These are phyloP conservation scores for Paramecium primaurelia DNA, from an alignment of 73 alveolate species.

Conservation along the genomic window DNA sequence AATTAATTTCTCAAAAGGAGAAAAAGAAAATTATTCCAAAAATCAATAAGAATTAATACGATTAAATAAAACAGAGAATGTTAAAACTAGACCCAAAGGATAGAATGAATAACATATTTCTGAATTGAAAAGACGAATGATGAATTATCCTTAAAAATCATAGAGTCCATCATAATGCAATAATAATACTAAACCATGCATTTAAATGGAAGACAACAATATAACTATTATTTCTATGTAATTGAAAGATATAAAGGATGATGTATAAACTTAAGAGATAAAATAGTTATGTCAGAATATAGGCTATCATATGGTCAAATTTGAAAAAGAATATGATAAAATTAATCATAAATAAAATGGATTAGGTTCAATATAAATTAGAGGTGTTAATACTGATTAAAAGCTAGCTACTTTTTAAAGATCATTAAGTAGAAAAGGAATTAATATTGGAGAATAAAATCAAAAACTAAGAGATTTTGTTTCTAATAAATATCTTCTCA, in stretches of 20 bases:
- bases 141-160: neutral
- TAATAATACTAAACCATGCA: neutral
- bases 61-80: neutral
- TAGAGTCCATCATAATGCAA: neutral
- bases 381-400: slow-evolving; percentile 13
- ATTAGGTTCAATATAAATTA: neutral
- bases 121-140: neutral
- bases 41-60: neutral
- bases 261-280: neutral
- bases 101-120: neutral
- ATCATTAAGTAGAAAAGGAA: slow-evolving; percentile 8
- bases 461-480: neutral
- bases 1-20: neutral
- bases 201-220: neutral
- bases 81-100: neutral
- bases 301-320: slow-evolving; percentile 31
- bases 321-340: neutral
- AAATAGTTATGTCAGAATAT: neutral
- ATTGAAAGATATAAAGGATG: neutral
- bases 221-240: neutral
- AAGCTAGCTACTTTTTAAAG: neutral
- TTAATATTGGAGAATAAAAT: neutral
- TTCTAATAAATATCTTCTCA: neutral
- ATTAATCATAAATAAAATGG: neutral
- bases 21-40: neutral